phyloP scores from a whole-genome alignment of 1,284 basidiomycete species.

The Vanrija pseudolonga region DNA sequence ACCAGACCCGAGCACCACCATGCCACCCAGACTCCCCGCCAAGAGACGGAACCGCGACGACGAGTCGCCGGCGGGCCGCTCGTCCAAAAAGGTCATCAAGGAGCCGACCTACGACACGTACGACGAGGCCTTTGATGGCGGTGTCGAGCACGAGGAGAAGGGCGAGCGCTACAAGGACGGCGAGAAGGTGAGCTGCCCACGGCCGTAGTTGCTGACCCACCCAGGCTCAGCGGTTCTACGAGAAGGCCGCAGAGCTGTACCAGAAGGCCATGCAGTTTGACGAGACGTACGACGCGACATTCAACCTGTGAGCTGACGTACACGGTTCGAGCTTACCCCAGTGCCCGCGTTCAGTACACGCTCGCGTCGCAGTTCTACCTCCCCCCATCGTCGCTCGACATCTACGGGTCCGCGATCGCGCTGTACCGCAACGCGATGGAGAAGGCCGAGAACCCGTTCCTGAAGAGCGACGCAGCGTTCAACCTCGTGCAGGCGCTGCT shows the following conservation, averaged over 20 bases:
- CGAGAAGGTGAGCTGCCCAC: slow-evolving; percentile 37
- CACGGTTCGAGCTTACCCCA: slow-evolving; percentile 8
- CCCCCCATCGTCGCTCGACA: slow-evolving; percentile 30
- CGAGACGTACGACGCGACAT: slow-evolving; percentile 43
- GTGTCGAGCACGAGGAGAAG: slow-evolving; percentile 49
- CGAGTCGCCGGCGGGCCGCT: slow-evolving; percentile 20
- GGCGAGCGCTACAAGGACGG: slow-evolving; percentile 49
- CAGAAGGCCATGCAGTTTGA: slow-evolving; percentile 34
- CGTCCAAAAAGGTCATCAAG: slow-evolving; percentile 31
- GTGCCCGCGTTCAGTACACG: slow-evolving; percentile 45
- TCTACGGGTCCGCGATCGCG: slow-evolving; percentile 25
- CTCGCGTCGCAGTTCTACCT: slow-evolving; percentile 43
- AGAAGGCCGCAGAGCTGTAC: slow-evolving; percentile 46
- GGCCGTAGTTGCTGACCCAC: slow-evolving; percentile 1
- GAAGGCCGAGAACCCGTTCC: slow-evolving; percentile 23
- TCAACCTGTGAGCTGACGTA: slow-evolving; percentile 42
- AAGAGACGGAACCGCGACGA: slow-evolving; percentile 18
- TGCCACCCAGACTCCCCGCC: slow-evolving; percentile 7
- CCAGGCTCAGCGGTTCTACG: slow-evolving; percentile 46
- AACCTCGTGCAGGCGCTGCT: slow-evolving; percentile 41
- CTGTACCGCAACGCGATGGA: slow-evolving; percentile 34
- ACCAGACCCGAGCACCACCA: not conserved
- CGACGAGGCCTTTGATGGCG: slow-evolving; percentile 48
- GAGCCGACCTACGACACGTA: slow-evolving; percentile 46
- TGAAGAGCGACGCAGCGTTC: slow-evolving; percentile 44